Base-by-base conservation (phyloP, 306 rosid species). In the Vicia faba region DNA sequence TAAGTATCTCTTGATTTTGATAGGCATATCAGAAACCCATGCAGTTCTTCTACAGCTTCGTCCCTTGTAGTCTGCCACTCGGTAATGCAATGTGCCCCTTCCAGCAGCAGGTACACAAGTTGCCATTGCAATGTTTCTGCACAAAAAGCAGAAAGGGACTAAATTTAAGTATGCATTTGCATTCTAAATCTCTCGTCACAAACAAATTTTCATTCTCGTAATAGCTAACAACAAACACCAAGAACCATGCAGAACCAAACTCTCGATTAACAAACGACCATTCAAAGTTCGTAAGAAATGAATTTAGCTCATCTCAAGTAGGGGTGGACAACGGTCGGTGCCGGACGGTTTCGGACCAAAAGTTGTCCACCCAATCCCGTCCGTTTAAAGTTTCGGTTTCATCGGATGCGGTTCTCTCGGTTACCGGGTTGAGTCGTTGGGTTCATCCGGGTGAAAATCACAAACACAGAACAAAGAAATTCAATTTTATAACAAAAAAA, bases 21-120 rank as follows among this genome's bases (percentile, higher is more conserved):
- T 50, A 15, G 85, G 58, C 56, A 76, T 66, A 58, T 79, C 60
- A 63, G 89, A 75, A 64, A 77, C 57, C 75, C 66, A 71, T 46
- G 82, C 81, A 64, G 69, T 60, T 75, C 73, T 80, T 44, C 81
- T 74, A 75, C 76, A 82, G 64, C 83, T 80, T 65, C 60, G 83
- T 69, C 64, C 61, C 75, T 73, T 83, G 82, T 68, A 64, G 59
- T 62, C 70, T 48, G 43, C 59, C 68, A 53, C 76, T 64, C 57
- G 7, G 59, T n/a, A 84, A 33, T 71, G 75, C 59, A 88, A 71
- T 56, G 73, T 76, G 68, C 88, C 77, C 35, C 80, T 78, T 70
- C 91, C 90, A 20, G 81, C 90, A 20, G 81, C 76, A 29, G 87
- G 84, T 38, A 88, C 70, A 75, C 86, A 80, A 73, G 81, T 86